Evolutionary conservation across 768 basidiomycete species (phyloP).

Genomic region (Vararia minispora): DNA sequence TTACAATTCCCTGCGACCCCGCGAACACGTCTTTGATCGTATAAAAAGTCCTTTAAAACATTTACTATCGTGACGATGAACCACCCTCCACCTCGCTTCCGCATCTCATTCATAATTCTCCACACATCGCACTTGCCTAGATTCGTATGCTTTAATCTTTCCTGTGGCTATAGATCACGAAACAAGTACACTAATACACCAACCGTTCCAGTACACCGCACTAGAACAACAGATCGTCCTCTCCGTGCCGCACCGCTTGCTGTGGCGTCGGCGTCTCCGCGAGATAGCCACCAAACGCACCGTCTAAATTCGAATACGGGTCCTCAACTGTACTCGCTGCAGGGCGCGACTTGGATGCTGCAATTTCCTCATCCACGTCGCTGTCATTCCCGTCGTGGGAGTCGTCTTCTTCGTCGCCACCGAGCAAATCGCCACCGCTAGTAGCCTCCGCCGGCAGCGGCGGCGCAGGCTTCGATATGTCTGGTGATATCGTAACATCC

Average conservation of each 20-base stretch:
- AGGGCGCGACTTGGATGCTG: constrained; percentile 19
- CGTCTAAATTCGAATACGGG: constrained; percentile 76
- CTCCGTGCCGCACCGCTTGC: constrained; percentile 28
- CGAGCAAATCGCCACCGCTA: constrained; percentile 15
- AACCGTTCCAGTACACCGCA: no score
- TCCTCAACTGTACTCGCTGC: constrained; percentile 27
- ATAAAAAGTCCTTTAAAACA: constrained; percentile 11
- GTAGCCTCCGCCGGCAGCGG: constrained; percentile 20
- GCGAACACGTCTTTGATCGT: constrained; percentile 19
- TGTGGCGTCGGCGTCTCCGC: constrained; percentile 66
- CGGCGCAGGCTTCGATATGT: constrained; percentile 15
- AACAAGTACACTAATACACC: no score
- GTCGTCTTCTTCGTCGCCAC: constrained; percentile 12
- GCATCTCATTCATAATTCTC: no score
- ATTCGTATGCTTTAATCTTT: no score
- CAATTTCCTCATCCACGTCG: constrained; percentile 25
- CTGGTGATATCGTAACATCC: no score
- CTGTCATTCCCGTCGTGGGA: constrained; percentile 17
- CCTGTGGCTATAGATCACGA: no score
- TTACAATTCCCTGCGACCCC: constrained; percentile 80
- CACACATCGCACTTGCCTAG: no score
- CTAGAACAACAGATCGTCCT: constrained; percentile 61
- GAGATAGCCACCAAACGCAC: constrained; percentile 63
- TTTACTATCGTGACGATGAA: constrained; percentile 5
- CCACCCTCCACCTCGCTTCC: no score